These are phyloP conservation scores for Lactuca saligna DNA, from an alignment of 129 eudicot species.

Conservation along the genomic window DNA sequence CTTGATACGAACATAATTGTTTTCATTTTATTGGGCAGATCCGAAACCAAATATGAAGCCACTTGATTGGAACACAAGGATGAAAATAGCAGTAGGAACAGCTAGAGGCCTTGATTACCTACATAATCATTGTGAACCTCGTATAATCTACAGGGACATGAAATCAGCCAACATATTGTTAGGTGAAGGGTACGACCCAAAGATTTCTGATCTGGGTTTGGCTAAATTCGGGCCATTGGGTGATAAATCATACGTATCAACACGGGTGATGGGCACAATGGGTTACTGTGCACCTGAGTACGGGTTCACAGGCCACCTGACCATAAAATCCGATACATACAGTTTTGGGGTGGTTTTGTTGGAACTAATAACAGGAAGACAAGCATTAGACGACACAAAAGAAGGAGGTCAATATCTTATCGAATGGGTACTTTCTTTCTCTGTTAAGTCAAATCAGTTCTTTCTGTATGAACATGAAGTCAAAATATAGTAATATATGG, in stretches of 20 bases:
- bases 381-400: constrained; percentile 24
- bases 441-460: background rate
- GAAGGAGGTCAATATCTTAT: constrained; percentile 38
- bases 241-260: constrained; percentile 29
- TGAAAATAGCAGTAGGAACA: constrained; percentile 57
- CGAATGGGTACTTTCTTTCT: constrained; percentile 26
- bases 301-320: constrained; percentile 33
- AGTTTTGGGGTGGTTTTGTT: constrained; percentile 42
- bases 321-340: constrained; percentile 37
- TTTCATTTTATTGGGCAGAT: constrained; percentile 33
- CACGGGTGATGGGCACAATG: constrained; percentile 44
- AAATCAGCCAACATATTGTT: constrained; percentile 38
- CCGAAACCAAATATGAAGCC: constrained; percentile 53
- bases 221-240: constrained; percentile 38
- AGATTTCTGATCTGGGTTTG: constrained; percentile 36
- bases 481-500: background rate
- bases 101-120: constrained; percentile 35
- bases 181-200: constrained; percentile 40
- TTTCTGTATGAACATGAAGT: background rate
- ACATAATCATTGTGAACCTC: constrained; percentile 30
- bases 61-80: constrained; percentile 61
- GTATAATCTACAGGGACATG: constrained; percentile 36
- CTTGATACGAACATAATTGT: background rate
- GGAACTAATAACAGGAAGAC: constrained; percentile 33
- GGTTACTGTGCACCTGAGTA: constrained; percentile 43